These are phyloP conservation scores for Dissophora globulifera DNA, from an alignment of 192 early-diverging fungal genomes.

Conservation along the genomic window DNA sequence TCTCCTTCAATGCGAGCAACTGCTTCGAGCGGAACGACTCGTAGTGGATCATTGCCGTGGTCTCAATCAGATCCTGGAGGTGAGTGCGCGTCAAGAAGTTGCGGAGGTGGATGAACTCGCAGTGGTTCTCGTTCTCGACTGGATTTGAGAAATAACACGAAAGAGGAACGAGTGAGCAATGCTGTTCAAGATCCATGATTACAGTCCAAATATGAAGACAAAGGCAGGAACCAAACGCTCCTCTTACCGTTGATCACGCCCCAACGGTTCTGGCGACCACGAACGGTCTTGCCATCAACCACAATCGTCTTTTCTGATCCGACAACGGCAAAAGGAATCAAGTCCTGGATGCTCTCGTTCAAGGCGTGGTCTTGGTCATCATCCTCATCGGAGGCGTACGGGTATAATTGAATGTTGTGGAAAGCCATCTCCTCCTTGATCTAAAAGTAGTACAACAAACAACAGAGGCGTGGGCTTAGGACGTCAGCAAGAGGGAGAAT, in stretches of 20 bases:
- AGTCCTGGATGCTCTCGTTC: constrained; percentile 80
- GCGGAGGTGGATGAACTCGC: constrained; percentile 94
- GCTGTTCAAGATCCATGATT: too few species aligned
- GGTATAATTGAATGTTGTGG: constrained; percentile 93
- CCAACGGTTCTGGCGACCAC: constrained; percentile 89
- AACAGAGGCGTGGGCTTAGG: not conserved
- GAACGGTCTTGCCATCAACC: constrained; percentile 87
- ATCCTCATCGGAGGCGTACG: constrained; percentile 88
- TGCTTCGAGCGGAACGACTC: constrained; percentile 92
- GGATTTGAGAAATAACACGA: constrained; percentile 1
- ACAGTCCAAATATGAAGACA: too few species aligned
- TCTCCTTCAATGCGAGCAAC: constrained; percentile 68
- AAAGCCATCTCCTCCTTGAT: constrained; percentile 91
- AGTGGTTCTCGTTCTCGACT: constrained; percentile 94
- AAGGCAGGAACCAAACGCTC: not conserved
- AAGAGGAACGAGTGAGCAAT: too few species aligned
- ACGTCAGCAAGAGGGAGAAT: not conserved
- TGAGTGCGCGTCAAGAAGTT: constrained; percentile 96
- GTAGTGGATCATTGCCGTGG: constrained; percentile 93
- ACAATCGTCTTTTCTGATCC: constrained; percentile 90
- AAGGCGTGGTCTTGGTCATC: constrained; percentile 79
- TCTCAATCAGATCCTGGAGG: constrained; percentile 95
- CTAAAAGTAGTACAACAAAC: constrained; percentile 54
- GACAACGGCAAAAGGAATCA: constrained; percentile 95
- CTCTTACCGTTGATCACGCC: constrained; percentile 83